These are phyloP conservation scores for Halenospora varia DNA, from an alignment of 495 filamentous ascomycete genomes.

Conservation along the genomic window DNA sequence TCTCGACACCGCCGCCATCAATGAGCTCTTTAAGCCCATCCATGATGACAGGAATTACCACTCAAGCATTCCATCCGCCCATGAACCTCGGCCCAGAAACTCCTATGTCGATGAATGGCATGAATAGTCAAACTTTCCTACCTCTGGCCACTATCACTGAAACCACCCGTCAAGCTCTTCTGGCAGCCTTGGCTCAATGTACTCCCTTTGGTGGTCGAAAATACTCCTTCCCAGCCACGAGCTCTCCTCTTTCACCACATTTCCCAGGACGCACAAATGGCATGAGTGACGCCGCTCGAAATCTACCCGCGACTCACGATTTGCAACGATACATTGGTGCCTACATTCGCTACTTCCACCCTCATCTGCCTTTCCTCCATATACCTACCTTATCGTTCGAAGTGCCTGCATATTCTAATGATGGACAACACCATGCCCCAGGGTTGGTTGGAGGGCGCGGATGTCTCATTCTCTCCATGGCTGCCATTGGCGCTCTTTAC, in stretches of 20 bases:
- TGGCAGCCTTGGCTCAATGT: slow-evolving; percentile 76
- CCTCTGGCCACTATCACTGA: slow-evolving; percentile 78
- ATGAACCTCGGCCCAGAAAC: slow-evolving; percentile 64
- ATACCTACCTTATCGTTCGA: slow-evolving; percentile 92
- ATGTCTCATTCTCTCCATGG: slow-evolving; percentile 91
- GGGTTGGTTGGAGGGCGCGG: slow-evolving; percentile 77
- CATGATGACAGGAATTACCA: slow-evolving; percentile 44
- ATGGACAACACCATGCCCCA: slow-evolving; percentile 49
- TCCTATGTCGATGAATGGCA: slow-evolving; percentile 62
- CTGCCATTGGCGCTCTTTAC: slow-evolving; percentile 93
- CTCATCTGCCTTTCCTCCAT: slow-evolving; percentile 91
- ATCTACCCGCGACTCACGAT: slow-evolving; percentile 81
- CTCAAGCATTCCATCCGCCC: slow-evolving; percentile 53
- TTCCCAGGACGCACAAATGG: slow-evolving; percentile 44
- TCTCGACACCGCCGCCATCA: slow-evolving; percentile 60
- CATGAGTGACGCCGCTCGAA: slow-evolving; percentile 42
- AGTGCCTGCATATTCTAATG: slow-evolving; percentile 56
- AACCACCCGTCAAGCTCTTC: slow-evolving; percentile 81
- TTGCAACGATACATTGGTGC: slow-evolving; percentile 88
- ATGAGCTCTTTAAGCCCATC: slow-evolving; percentile 58
- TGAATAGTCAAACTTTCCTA: slow-evolving; percentile 50
- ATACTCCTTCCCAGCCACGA: slow-evolving; percentile 69
- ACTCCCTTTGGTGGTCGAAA: slow-evolving; percentile 70
- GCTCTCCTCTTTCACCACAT: slow-evolving; percentile 58
- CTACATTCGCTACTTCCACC: slow-evolving; percentile 93